Base-by-base conservation (phyloP, 345 rosid genomes). In the Euphorbia lathyris region DNA sequence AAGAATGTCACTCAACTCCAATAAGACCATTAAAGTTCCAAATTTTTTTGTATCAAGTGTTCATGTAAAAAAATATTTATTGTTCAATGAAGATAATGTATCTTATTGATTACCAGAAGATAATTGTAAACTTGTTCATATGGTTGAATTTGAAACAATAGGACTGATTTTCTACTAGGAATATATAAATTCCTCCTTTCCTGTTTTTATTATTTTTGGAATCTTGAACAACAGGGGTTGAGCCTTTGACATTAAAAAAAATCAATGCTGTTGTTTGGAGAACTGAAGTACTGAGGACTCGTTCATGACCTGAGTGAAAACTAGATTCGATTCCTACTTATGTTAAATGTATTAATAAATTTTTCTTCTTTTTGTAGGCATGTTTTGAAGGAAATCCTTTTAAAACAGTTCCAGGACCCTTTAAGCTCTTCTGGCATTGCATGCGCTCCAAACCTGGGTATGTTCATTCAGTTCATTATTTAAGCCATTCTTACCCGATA, bases 371-470 rank as follows among this genome's bases (percentile, higher is more conserved):
- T 63, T 3, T 81, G 72, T 82, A 92, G 97, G 99, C 99, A 59
- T 83, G 88, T 80, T 92, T 95, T 53, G 99, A 95, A 78, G 99
- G 98, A 51, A 95, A 92, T 80, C 99, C 99, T 34, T 92, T 95
- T 71, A 90, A 90, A 92, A 95, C 98, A 0, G 91, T 95, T 75
- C 99, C 99, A 10, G 99, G 99, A 70, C 96, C 97, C 64, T 95
- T 92, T 62, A 92, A 95, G 76, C 90, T 95, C 65, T 92, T 95
- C 71, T 95, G 90, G 87, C 74, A 52, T 56, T 95, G 99, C 83
- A 92, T 95, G 97, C 93, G 94, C 60, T 95, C 99, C 25, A 92
- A 95, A 79, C 98, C 99, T 19, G 96, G 97, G 99, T 92, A 82
- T 57, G 89, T 77, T 11, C 14, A 25, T 36, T 92, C 81, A 53